A percentile compares a stretch with the other conserved stretches of the same genome.
Evolutionary conservation across 345 rosid species (phyloP).

Genomic region (Salix brachista): DNA sequence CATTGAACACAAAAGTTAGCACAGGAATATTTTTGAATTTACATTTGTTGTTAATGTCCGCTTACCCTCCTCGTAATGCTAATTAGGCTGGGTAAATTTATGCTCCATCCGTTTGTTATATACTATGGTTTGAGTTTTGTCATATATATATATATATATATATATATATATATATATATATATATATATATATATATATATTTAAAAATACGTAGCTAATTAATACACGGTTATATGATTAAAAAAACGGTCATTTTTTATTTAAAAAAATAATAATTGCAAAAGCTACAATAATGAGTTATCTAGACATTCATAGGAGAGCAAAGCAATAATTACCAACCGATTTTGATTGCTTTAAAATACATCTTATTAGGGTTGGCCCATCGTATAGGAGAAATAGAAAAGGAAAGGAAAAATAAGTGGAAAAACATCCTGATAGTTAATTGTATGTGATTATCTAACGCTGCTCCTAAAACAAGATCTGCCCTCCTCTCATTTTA

Average conservation of each 20-base stretch:
- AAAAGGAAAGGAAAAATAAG: neutral
- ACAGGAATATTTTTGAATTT: neutral
- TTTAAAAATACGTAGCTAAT: too few species aligned
- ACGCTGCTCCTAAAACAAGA: neutral
- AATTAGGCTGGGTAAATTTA: neutral
- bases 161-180: too few species aligned
- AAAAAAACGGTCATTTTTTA: too few species aligned
- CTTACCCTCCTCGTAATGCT: neutral
- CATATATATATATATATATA: too few species aligned
- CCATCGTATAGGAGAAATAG: neutral
- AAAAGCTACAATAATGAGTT: too few species aligned
- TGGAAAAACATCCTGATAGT: neutral
- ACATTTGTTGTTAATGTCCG: neutral
- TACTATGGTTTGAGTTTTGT: too few species aligned
- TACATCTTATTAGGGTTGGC: neutral
- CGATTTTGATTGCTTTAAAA: neutral
- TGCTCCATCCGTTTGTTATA: too few species aligned
- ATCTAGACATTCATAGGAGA: too few species aligned
- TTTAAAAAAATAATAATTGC: too few species aligned
- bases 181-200: too few species aligned
- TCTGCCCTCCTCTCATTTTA: conserved; percentile 18
- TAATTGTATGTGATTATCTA: neutral
- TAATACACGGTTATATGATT: too few species aligned
- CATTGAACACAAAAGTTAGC: neutral
- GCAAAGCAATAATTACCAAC: neutral